phyloP scores from a whole-genome alignment of 2,329 filamentous ascomycete species.

The Davidsoniella eucalypti region DNA sequence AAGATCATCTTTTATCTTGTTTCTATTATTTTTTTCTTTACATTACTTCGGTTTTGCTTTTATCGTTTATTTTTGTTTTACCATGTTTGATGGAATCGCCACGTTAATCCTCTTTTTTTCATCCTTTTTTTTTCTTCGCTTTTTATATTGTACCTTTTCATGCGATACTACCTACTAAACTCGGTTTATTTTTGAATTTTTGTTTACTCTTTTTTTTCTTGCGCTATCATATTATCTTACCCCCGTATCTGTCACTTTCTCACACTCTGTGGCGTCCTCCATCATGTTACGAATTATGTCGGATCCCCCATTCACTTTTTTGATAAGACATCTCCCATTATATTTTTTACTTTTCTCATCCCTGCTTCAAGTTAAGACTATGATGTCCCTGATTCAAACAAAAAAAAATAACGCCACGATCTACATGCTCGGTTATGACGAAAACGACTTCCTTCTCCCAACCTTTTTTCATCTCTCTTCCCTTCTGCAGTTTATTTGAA shows the following conservation, averaged over 20 bases:
- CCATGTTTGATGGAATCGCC: constrained; percentile 9
- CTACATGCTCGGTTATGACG: constrained; percentile 4
- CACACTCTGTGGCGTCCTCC: not conserved
- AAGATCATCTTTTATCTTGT: not conserved
- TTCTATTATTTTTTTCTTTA: not conserved
- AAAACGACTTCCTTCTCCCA: not conserved
- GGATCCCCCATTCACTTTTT: constrained; percentile 3
- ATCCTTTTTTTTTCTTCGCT: not conserved
- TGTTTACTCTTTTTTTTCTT: not conserved
- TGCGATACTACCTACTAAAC: not conserved
- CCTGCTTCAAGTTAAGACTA: no score
- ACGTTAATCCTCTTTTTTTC: constrained; percentile 5
- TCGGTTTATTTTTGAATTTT: constrained; percentile 10
- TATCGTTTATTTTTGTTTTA: constrained; percentile 4
- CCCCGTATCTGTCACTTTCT: not conserved
- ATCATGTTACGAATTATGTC: constrained; percentile 13
- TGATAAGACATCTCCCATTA: no score
- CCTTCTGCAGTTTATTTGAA: no score
- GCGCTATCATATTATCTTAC: not conserved
- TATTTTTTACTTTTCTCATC: no score
- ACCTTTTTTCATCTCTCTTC: no score
- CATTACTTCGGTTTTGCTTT: constrained; percentile 4
- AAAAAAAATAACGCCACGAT: not conserved
- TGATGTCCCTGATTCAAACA: no score
- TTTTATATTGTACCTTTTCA: not conserved